Conservation (phyloP, 441 rosid species). For the Flueggea neowawraea region DNA sequence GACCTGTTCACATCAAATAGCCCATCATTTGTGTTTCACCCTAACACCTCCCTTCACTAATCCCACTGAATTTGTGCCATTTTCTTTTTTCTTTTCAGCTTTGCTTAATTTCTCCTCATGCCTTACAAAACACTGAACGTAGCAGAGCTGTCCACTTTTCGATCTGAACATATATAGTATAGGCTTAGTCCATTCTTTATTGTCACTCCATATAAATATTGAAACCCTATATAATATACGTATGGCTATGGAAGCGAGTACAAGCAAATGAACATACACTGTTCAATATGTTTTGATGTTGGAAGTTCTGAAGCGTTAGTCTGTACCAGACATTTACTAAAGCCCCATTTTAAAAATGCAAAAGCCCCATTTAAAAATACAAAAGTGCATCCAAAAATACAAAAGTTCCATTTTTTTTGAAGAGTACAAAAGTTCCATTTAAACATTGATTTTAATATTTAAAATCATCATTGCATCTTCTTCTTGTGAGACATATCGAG, state of each 20-base stretch:
- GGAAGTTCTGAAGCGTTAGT: too few relatives aligned
- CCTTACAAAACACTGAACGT: not conserved
- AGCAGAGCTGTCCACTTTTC: not conserved
- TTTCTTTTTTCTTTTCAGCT: slow-evolving; percentile 20
- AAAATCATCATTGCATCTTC: slow-evolving; percentile 1
- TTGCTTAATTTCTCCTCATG: not conserved
- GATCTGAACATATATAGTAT: not conserved
- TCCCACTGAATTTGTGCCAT: slow-evolving; percentile 18
- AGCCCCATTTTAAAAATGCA: too few relatives aligned
- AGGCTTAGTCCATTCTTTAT: not conserved
- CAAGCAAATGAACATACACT: too few relatives aligned
- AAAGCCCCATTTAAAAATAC: too few relatives aligned
- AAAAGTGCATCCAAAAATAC: too few relatives aligned
- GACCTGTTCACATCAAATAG: slow-evolving; percentile 33
- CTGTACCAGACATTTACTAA: too few relatives aligned
- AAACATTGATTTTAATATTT: not conserved
- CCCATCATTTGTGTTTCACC: slow-evolving; percentile 40
- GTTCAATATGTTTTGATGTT: too few relatives aligned
- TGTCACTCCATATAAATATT: not conserved
- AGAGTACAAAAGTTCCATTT: too few relatives aligned
- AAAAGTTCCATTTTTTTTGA: too few relatives aligned
- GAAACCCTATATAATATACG: too few relatives aligned
- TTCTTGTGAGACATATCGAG: not conserved
- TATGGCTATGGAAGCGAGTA: too few relatives aligned
- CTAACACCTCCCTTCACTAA: not conserved